Evolutionary conservation across 441 rosid genomes (phyloP).

Genomic region (Eutrema salsugineum): DNA sequence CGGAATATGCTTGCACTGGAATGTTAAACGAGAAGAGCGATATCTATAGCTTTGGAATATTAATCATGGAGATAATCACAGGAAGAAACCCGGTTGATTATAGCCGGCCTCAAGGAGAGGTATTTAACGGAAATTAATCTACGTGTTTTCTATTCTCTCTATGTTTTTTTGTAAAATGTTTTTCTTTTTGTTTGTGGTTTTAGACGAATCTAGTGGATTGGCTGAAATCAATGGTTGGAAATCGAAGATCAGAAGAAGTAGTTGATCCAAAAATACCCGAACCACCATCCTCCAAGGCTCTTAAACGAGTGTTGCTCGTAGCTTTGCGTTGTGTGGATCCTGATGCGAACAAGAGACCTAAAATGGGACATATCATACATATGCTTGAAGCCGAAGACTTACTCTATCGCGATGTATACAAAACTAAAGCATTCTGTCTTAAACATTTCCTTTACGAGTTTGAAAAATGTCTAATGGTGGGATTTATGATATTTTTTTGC

Average conservation of each 20-base stretch:
- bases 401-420: slow-evolving; percentile 61
- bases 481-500: slow-evolving; percentile 6
- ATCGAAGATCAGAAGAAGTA: slow-evolving; percentile 80
- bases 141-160: neutral
- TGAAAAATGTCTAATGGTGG: neutral
- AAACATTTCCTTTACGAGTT: neutral
- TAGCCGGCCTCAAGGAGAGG: slow-evolving; percentile 88
- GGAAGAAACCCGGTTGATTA: slow-evolving; percentile 93
- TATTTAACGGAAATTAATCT: slow-evolving; percentile 16
- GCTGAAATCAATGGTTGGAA: slow-evolving; percentile 88
- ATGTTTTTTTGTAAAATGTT: neutral
- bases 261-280: slow-evolving; percentile 86
- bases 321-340: slow-evolving; percentile 96
- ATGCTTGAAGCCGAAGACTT: slow-evolving; percentile 96
- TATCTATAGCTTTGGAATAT: slow-evolving; percentile 86
- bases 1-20: slow-evolving; percentile 98
- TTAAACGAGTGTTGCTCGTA: slow-evolving; percentile 78
- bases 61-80: slow-evolving; percentile 85
- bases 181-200: neutral
- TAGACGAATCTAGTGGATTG: slow-evolving; percentile 93
- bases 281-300: slow-evolving; percentile 86
- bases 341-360: slow-evolving; percentile 95
- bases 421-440: neutral
- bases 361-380: slow-evolving; percentile 95
- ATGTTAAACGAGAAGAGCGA: slow-evolving; percentile 98